These are phyloP conservation scores for Nothopassalora personata DNA, from an alignment of 2,329 filamentous ascomycete species.

Conservation along the genomic window DNA sequence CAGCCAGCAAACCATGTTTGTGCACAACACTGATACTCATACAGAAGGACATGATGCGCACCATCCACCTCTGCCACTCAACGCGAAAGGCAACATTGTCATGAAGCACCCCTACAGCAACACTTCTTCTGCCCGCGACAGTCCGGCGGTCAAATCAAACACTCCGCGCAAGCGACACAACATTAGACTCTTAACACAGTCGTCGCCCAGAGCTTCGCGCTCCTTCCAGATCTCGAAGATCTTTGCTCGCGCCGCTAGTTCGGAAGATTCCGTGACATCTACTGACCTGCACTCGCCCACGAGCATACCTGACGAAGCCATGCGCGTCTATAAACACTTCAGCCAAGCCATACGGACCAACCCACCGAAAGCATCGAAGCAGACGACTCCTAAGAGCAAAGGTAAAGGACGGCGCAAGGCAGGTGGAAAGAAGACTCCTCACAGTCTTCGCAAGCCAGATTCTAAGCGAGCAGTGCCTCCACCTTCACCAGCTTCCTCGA, in stretches of 20 bases:
- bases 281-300: not conserved
- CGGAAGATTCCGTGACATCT: not conserved
- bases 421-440: not conserved
- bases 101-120: slow-evolving; percentile 1
- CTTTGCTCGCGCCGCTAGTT: not conserved
- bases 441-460: not conserved
- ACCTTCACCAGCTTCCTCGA: not conserved
- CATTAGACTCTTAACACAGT: slow-evolving; percentile 2
- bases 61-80: slow-evolving; percentile 1
- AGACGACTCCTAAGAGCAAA: not conserved
- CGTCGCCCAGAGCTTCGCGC: slow-evolving; percentile 13
- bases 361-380: not conserved
- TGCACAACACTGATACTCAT: not conserved
- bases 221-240: slow-evolving; percentile 6
- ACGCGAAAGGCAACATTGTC: slow-evolving; percentile 5
- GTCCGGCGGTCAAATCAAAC: not conserved
- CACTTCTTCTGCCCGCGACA: not conserved
- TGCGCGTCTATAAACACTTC: slow-evolving; percentile 5
- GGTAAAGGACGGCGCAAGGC: not conserved
- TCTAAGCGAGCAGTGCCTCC: not conserved
- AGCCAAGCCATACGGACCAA: not conserved
- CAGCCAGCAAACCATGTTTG: not conserved
- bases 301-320: not conserved
- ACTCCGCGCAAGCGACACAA: slow-evolving; percentile 1
- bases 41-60: not conserved